Base-by-base conservation (phyloP, 768 basidiomycete species). In the Kondoa malvinella region DNA sequence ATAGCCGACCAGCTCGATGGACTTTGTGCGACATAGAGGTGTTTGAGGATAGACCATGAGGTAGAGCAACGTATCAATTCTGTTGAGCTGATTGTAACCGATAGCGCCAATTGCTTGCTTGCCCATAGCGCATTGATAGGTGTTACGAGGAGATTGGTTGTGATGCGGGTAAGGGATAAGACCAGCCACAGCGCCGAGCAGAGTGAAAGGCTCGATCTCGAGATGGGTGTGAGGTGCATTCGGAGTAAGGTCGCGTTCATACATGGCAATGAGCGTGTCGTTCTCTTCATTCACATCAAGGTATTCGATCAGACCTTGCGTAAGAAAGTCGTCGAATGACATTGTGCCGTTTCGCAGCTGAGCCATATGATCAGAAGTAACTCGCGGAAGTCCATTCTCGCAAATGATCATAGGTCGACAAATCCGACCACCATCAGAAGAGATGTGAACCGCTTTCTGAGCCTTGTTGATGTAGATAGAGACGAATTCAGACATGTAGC, bases 51-150 rank as follows among this genome's bases (percentile, higher is more conserved):
- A 99, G 12, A 96, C 92, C 34, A 89, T 87, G 64, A 99, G 82
- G 78, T 99, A 99, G n/a, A 99, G 82, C 50, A 99, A 82, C 0
- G 95, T 99, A 77, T 99, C 95, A 76, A 99, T 97, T 58, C 95
- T 84, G 75, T 91, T 90, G 72, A 96, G 84, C 77, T 99, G 95
- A 77, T 97, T 99, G 78, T 92, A 95, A 0, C 86, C 94, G 70
- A 99, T 99, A 15, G 92, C 92, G 26, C 95, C 95, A 71, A 99
- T 99, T 1, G 95, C 94, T 80, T 99, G 95, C 80, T 99, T 99
- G 66, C 95, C 94, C 94, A 99, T 99, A 66, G 94, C 94, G 75
- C 94, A 99, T 80, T 99, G 94, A 76, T 99, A 99, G 12, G 95
- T 99, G 75, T 99, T 99, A 66, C 95, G 87, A 1, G 95, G 95